Conservation (phyloP, 1,284 basidiomycete species). For the Vanrija pseudolonga region DNA sequence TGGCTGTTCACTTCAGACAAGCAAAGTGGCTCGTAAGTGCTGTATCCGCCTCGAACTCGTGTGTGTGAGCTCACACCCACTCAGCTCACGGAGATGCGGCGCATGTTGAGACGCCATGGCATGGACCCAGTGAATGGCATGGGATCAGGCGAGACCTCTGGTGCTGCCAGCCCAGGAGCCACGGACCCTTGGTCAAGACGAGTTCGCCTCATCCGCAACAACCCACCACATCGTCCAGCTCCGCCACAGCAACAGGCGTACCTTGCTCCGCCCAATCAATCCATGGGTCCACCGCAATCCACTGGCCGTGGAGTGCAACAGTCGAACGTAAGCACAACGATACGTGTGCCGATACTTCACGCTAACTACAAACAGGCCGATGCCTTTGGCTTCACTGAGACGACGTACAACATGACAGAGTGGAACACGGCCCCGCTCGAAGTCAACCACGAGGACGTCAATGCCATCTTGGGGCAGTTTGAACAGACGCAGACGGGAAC, state of each 20-base stretch:
- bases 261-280: too few species aligned
- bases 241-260: background rate
- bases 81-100: conserved; percentile 17
- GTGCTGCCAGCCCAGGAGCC: conserved; percentile 6
- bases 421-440: background rate
- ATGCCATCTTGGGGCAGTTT: conserved; percentile 7
- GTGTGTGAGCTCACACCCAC: background rate
- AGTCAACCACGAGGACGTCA: conserved; percentile 8
- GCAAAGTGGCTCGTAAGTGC: conserved; percentile 8
- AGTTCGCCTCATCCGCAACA: conserved; percentile 6
- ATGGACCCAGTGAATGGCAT: conserved; percentile 5
- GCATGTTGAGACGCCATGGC: conserved; percentile 17
- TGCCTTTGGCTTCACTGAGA: background rate
- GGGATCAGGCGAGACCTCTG: conserved; percentile 8
- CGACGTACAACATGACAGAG: conserved; percentile 2
- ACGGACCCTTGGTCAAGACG: conserved; percentile 14
- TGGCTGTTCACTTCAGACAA: conserved; percentile 5
- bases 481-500: background rate
- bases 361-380: background rate
- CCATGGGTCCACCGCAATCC: too few species aligned
- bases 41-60: background rate
- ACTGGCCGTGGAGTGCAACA: background rate
- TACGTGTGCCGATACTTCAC: background rate
- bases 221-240: conserved; percentile 1
- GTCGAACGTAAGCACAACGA: background rate